Conservation (phyloP, 345 rosid genomes). For the Psidium guajava region DNA sequence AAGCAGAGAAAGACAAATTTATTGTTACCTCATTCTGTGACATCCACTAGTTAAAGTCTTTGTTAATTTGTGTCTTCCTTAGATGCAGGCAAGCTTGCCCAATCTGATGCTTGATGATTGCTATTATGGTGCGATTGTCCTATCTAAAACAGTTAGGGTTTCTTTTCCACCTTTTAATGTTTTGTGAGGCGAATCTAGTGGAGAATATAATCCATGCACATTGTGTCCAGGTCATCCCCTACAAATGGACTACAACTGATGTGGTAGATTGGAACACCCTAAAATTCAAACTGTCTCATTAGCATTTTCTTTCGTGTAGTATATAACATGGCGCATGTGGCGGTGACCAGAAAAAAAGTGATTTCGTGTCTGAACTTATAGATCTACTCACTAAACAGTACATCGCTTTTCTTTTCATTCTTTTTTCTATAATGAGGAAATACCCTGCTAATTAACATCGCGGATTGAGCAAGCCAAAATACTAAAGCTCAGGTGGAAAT, state of each 20-base stretch:
- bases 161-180: not conserved
- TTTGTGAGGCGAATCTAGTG: not conserved
- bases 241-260: not conserved
- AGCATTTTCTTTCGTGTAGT: not conserved
- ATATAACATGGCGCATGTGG: not conserved
- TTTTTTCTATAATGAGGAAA: not conserved
- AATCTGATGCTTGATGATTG: not conserved
- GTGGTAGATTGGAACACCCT: not conserved
- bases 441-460: not conserved
- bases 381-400: not conserved
- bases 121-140: not conserved
- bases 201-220: not conserved
- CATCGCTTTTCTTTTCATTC: not conserved
- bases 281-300: not conserved
- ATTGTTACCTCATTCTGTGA: not conserved
- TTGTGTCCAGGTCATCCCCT: not conserved
- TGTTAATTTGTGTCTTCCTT: not conserved
- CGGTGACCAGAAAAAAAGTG: not conserved
- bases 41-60: not conserved
- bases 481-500: not conserved
- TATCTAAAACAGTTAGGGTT: not conserved
- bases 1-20: not conserved
- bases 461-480: not conserved
- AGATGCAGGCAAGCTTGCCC: not conserved
- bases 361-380: not conserved